phyloP scores from a whole-genome alignment of 208 protist genomes.

The Leishmania major region DNA sequence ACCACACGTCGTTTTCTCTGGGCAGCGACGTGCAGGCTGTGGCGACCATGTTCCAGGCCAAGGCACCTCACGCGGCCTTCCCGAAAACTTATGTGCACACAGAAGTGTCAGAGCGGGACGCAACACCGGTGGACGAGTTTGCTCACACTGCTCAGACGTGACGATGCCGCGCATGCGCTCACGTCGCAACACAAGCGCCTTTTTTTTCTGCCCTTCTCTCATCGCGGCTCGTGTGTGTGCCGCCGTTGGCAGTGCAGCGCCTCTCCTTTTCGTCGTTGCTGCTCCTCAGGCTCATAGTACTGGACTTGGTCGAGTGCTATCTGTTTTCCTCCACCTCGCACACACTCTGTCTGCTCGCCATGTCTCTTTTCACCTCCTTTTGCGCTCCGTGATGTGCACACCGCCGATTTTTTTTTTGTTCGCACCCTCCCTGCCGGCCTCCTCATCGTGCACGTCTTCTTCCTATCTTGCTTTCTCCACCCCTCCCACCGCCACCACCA shows the following conservation, averaged over 20 bases:
- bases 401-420: background rate
- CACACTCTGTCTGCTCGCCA: background rate
- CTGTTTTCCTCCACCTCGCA: background rate
- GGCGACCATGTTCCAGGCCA: constrained; percentile 26
- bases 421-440: background rate
- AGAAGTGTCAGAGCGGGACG: constrained; percentile 18
- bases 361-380: background rate
- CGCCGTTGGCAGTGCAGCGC: background rate
- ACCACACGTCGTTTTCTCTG: constrained; percentile 16
- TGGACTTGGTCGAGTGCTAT: background rate
- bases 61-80: constrained; percentile 32
- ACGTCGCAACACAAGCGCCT: background rate
- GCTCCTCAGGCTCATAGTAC: background rate
- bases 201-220: too few relatives aligned
- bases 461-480: too few relatives aligned
- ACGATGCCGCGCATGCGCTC: background rate
- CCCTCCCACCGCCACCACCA: background rate
- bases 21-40: background rate
- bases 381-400: background rate
- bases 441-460: background rate
- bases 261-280: background rate
- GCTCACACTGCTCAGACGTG: too few relatives aligned
- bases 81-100: constrained; percentile 24
- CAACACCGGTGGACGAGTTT: constrained; percentile 31
- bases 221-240: background rate